A percentile compares a stretch with the other conserved stretches of the same genome.
Evolutionary conservation across 345 rosid genomes (phyloP).

Genomic region (Eucalyptus tenuipes): DNA sequence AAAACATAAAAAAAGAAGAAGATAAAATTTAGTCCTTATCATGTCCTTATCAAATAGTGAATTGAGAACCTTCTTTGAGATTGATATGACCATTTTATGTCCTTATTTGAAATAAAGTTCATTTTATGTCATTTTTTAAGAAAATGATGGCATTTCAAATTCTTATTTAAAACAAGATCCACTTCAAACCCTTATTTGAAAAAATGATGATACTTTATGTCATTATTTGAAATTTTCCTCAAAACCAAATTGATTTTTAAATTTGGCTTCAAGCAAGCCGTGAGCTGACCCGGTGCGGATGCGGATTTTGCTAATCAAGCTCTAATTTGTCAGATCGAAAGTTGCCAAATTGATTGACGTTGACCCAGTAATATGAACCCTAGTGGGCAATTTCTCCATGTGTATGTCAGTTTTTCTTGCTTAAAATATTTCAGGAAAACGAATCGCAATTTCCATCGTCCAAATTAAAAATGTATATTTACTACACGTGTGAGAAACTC

Average conservation of each 20-base stretch:
- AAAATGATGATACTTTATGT: too few relatives aligned
- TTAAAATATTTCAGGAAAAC: background rate
- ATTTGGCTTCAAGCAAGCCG: too few relatives aligned
- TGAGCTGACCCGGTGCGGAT: rapidly evolving
- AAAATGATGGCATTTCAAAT: rapidly evolving
- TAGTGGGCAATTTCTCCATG: background rate
- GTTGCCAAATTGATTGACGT: background rate
- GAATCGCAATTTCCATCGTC: background rate
- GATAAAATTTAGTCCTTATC: too few relatives aligned
- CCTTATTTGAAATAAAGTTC: too few relatives aligned
- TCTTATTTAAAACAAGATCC: too few relatives aligned
- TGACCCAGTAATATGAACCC: background rate
- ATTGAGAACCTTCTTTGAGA: too few relatives aligned
- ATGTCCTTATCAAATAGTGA: too few relatives aligned
- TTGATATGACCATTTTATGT: rapidly evolving
- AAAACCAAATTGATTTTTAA: too few relatives aligned
- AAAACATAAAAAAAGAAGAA: too few relatives aligned
- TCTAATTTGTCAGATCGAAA: background rate
- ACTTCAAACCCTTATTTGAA: rapidly evolving
- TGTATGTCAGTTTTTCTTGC: background rate
- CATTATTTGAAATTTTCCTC: too few relatives aligned
- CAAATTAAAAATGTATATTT: background rate
- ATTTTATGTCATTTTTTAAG: too few relatives aligned
- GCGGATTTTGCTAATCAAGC: background rate
- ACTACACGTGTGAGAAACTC: background rate